A percentile compares a stretch with the other conserved stretches of the same genome.
phyloP scores from a whole-genome alignment of 129 eudicot species.

The Flaveria sonorensis region DNA sequence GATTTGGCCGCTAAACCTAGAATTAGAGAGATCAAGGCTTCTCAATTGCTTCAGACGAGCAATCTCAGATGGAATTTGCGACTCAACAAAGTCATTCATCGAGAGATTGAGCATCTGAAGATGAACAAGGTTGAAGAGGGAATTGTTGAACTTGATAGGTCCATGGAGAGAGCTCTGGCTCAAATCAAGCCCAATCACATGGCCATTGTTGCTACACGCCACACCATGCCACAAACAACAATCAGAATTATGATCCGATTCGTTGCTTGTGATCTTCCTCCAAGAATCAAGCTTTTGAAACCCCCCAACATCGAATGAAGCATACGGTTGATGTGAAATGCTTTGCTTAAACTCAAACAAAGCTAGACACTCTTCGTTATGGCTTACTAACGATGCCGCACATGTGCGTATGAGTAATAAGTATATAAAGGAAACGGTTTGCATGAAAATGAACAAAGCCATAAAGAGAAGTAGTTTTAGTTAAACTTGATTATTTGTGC shows the following conservation, averaged over 20 bases:
- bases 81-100: constrained; percentile 2
- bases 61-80: constrained; percentile 2
- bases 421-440: neutral
- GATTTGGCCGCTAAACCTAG: neutral
- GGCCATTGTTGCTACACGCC: neutral
- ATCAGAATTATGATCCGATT: constrained; percentile 1
- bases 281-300: neutral
- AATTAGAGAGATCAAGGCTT: neutral
- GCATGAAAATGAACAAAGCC: constrained; percentile 9
- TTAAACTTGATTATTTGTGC: neutral
- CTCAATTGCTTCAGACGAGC: constrained; percentile 6
- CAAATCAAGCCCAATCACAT: constrained; percentile 6
- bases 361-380: constrained; percentile 19
- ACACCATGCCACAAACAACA: constrained; percentile 8
- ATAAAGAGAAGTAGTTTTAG: neutral
- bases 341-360: constrained; percentile 32
- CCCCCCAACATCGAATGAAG: neutral
- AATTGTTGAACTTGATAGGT: neutral
- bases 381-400: constrained; percentile 8
- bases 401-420: constrained; percentile 1
- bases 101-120: constrained; percentile 8
- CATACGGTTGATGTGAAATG: neutral
- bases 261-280: neutral
- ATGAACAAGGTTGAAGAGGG: constrained; percentile 8
- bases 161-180: constrained; percentile 6